phyloP scores from a whole-genome alignment of 352 stramenopile species.

The Globisporangium parvum region DNA sequence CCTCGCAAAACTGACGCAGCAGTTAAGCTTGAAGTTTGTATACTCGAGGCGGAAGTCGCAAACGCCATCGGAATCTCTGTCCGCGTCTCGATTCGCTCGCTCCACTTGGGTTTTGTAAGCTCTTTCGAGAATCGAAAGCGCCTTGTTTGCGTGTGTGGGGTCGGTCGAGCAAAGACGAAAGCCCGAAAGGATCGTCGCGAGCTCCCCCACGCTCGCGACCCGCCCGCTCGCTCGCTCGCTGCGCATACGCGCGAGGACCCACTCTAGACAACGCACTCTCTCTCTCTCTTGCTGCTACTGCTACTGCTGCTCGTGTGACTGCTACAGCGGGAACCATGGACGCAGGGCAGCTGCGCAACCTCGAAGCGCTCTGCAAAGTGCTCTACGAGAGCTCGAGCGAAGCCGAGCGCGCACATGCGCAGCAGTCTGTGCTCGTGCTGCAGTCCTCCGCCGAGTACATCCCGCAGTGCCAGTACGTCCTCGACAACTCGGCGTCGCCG shows the following conservation, averaged over 20 bases:
- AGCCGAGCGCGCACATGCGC: slow-evolving; percentile 61
- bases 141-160: not conserved
- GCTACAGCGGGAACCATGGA: slow-evolving; percentile 37
- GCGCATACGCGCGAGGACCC: not conserved
- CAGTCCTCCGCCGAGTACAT: slow-evolving; percentile 96
- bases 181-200: slow-evolving; percentile 6
- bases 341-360: slow-evolving; percentile 64
- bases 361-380: slow-evolving; percentile 73
- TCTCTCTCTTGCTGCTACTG: no score
- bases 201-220: not conserved
- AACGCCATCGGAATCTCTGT: no score
- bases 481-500: slow-evolving; percentile 93
- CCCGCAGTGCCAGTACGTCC: slow-evolving; percentile 98
- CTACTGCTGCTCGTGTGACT: no score
- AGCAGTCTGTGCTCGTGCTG: slow-evolving; percentile 80
- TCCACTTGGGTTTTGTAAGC: no score
- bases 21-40: no score
- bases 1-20: no score
- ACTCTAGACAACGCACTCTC: not conserved
- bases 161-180: not conserved
- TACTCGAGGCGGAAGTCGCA: no score
- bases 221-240: not conserved
- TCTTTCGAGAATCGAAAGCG: no score
- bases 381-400: slow-evolving; percentile 79
- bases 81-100: no score